A percentile compares a stretch with the other conserved stretches of the same genome.
Conservation (phyloP, 1,139 yeast genomes). For the Yarrowia galli region DNA sequence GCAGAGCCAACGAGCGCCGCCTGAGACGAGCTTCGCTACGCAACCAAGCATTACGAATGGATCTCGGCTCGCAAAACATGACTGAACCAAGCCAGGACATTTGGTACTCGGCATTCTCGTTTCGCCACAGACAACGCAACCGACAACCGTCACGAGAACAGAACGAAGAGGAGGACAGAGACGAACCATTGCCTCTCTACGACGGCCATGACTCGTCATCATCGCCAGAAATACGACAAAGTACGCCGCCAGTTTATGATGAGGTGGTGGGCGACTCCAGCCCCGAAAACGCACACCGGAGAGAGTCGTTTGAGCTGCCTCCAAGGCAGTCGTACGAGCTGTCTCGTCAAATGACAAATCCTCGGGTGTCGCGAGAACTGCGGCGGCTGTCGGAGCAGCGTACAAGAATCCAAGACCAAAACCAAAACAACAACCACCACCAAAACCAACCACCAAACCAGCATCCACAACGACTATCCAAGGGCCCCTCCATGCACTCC, state of each 20-base stretch:
- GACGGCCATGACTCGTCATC: slow-evolving; percentile 31
- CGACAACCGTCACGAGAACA: not conserved
- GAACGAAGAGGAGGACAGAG: not conserved
- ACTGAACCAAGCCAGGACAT: slow-evolving; percentile 12
- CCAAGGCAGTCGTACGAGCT: not conserved
- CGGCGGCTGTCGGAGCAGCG: not conserved
- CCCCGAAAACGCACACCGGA: not conserved
- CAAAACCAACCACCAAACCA: not conserved
- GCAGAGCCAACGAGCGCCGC: slow-evolving; percentile 14
- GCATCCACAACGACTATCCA: slow-evolving; percentile 23
- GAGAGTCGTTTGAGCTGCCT: not conserved
- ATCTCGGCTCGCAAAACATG: slow-evolving; percentile 23
- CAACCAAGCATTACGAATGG: slow-evolving; percentile 29
- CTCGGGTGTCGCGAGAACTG: slow-evolving; percentile 9
- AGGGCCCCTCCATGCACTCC: slow-evolving; percentile 27
- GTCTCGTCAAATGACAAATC: slow-evolving; percentile 18
- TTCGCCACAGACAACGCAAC: slow-evolving; percentile 23
- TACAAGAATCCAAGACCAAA: too few relatives aligned
- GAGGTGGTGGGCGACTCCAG: slow-evolving; percentile 17
- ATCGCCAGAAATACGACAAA: slow-evolving; percentile 20
- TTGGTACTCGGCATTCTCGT: slow-evolving; percentile 36
- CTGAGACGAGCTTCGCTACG: slow-evolving; percentile 27
- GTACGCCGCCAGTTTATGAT: slow-evolving; percentile 30
- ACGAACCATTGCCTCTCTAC: slow-evolving; percentile 26
- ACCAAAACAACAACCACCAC: too few relatives aligned